Evolutionary conservation across 345 rosid species (phyloP), one percentile per base, ranked within the genome.

Genomic region (Salix exigua): DNA sequence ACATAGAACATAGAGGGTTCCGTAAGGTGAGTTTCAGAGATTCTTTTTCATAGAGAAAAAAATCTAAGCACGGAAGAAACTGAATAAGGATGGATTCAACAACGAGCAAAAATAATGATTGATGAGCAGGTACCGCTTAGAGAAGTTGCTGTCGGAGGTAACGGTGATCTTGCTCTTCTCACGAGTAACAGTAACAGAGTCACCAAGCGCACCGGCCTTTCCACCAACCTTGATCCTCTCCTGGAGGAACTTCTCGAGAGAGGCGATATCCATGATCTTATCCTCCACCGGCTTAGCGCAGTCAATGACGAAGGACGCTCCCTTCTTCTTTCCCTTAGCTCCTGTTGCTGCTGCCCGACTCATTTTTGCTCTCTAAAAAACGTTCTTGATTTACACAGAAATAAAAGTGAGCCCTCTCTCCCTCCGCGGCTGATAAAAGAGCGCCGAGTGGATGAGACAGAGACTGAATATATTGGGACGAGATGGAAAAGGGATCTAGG

Each of bases 231-330:
- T 80, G 70, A 80, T 76, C 64, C 83, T 46, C 66, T 79, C 79
- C 66, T 75, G 82, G 66, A 79, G 79, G 68, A 79, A 79, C 71
- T 79, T 79, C 55, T 80, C 83, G 14, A 80, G 80, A 0, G 83
- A 80, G 42, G 83, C 83, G 51, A 80, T 72, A 53, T 76, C 83
- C 83, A 80, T 78, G 77, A 73, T 73, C 68, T 78, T 78, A 53
- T 78, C 80, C 58, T 78, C 80, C 72, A 78, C 72, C 6, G 80
- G 76, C 76, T 78, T 78, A 19, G 55, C 71, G 71, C 80, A 78
- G 42, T 78, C 80, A 26, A 78, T 78, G 7, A 67, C 66, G 75
- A 78, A 72, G 28, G 72, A 11, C 16, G 44, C 73, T n/a, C 72
- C 80, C 80, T 72, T 78, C 80, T 78, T 78, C 72, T 72, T 78